Base-by-base conservation (phyloP, 306 rosid species). In the Senna tora region DNA sequence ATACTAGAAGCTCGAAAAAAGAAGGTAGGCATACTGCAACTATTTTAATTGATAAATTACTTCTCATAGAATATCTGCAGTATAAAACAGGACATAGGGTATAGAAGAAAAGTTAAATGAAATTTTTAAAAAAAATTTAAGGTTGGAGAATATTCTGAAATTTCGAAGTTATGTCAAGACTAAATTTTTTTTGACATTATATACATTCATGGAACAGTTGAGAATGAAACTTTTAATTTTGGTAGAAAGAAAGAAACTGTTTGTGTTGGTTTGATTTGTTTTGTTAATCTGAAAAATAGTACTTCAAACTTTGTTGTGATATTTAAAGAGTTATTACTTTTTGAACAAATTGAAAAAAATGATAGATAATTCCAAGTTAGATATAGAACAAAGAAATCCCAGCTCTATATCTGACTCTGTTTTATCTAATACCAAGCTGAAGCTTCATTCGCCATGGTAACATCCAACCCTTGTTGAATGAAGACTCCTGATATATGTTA, bases 1-100 rank as follows among this genome's bases (percentile, higher is more conserved):
- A 83, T 94, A 80, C 58, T 94, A 77, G 85, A 83, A 57, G 77
- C 80, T 38, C 87, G 92, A 57, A 82, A 65, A 76, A 86, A 82
- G 77, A 94, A 94, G 98, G 97, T 89, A 77, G 12, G 58, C 67
- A 57, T 38, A 61, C 17, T 38, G 41, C 52, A 72, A 59, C 47
- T 36, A 19, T 63, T 30, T 20, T 53, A 62, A 56, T 33, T 64
- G 36, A 9, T 52, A 39, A 60, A 41, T 60, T 42, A 62, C 34
- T 62, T 43, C 22, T 53, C 55, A 67, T 21, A 30, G 13, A 52
- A 75, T 41, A 12, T 58, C 25, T 71, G 49, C 63, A 33, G 45
- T 67, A 45, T 43, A 28, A 42, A 65, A 33, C 52, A 56, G 34
- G 65, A 66, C 19, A 58, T 41, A 8, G 5, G 5, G 39, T 36